These are phyloP conservation scores for Colletotrichum coccodes DNA, from an alignment of 2,329 filamentous ascomycete genomes.

Conservation along the genomic window DNA sequence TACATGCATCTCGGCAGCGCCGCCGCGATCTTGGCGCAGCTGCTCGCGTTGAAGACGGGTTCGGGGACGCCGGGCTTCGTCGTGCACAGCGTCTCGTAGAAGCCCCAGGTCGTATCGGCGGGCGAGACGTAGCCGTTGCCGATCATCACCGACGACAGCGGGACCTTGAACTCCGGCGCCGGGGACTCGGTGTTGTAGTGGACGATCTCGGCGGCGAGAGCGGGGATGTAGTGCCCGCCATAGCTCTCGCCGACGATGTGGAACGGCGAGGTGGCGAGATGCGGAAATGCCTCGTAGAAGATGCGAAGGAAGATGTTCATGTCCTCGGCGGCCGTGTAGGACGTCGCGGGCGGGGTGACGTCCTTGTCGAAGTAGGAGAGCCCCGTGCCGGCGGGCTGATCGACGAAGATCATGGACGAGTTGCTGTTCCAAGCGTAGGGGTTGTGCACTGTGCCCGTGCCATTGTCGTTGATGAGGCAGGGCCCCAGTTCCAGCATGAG, in stretches of 20 bases:
- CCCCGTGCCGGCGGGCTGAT: constrained; percentile 67
- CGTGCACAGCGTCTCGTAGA: constrained; percentile 35
- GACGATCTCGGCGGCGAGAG: constrained; percentile 53
- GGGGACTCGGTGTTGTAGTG: constrained; percentile 53
- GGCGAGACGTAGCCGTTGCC: constrained; percentile 54
- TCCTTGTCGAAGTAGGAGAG: constrained; percentile 55
- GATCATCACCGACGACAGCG: constrained; percentile 54
- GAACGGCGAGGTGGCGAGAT: constrained; percentile 48
- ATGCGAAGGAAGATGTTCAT: constrained; percentile 60
- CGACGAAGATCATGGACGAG: constrained; percentile 52
- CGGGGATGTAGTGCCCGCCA: constrained; percentile 59
- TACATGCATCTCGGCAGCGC: constrained; percentile 56
- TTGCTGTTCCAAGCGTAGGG: constrained; percentile 35
- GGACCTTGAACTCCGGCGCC: constrained; percentile 48
- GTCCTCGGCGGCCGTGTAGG: constrained; percentile 55
- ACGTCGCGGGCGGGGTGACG: constrained; percentile 43
- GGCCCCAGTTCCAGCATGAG: constrained; percentile 34
- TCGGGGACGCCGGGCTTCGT: constrained; percentile 34
- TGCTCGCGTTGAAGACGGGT: constrained; percentile 33
- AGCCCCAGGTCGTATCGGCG: constrained; percentile 33
- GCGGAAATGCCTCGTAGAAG: constrained; percentile 56
- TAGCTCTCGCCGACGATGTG: constrained; percentile 61
- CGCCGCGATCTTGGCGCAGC: constrained; percentile 42
- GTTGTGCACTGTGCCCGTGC: constrained; percentile 30
- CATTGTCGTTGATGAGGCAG: constrained; percentile 30